Conservation (phyloP, 2,329 filamentous ascomycete species). For the Diaporthe destruens region DNA sequence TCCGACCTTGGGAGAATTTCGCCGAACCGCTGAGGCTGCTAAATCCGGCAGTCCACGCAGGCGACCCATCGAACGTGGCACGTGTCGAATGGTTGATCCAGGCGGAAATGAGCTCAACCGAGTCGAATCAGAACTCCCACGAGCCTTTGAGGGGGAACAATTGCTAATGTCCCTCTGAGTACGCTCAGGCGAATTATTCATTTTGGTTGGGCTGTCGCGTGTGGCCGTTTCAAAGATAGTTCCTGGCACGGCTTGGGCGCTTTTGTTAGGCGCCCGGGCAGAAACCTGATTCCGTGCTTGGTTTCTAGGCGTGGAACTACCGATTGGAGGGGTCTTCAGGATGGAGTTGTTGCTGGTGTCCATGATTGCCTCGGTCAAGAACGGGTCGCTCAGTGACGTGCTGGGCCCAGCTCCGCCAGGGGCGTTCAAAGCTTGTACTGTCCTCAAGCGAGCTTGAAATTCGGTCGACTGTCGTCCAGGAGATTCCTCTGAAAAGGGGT, state of each 20-base stretch:
- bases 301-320: conserved; percentile 44
- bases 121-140: conserved; percentile 22
- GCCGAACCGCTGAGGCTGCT: conserved; percentile 8
- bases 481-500: conserved; percentile 43
- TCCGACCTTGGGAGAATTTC: background rate
- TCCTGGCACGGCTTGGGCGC: background rate
- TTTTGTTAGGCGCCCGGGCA: background rate
- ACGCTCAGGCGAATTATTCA: background rate
- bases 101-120: conserved; percentile 38
- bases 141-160: background rate
- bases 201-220: conserved; percentile 4
- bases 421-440: conserved; percentile 1
- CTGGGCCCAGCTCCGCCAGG: background rate
- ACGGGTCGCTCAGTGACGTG: conserved; percentile 44
- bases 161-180: background rate
- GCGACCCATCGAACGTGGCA: conserved; percentile 37
- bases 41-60: conserved; percentile 35
- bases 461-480: conserved; percentile 35
- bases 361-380: conserved; percentile 51
- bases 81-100: conserved; percentile 43
- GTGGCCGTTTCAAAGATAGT: background rate
- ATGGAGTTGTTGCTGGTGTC: conserved; percentile 43
- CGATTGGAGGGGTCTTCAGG: conserved; percentile 42
- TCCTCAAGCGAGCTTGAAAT: conserved; percentile 43
- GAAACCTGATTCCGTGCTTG: background rate